phyloP scores from a whole-genome alignment of 2,329 filamentous ascomycete genomes.

The Aurifilum marmelostoma region DNA sequence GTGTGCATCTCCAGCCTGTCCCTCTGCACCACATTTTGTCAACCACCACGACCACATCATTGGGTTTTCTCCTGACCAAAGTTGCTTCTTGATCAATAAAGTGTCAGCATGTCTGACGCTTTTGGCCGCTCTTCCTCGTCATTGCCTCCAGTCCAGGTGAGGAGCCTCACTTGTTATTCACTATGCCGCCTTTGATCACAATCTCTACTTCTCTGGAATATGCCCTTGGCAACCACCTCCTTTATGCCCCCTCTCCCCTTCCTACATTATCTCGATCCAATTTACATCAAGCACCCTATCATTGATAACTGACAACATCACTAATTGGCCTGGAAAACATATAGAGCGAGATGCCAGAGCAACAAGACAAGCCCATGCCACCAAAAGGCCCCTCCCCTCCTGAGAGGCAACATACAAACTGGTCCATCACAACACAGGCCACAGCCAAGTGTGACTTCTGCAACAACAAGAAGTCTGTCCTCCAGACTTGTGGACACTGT shows the following conservation, averaged over 20 bases:
- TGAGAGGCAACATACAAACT: not conserved
- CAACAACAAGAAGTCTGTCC: slow-evolving; percentile 3
- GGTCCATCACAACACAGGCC: slow-evolving; percentile 6
- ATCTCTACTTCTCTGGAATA: not conserved
- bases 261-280: not conserved
- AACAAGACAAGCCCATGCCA: not conserved
- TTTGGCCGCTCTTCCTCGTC: not conserved
- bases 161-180: not conserved
- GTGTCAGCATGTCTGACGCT: not conserved
- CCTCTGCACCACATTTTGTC: not conserved
- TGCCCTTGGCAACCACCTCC: too few species aligned
- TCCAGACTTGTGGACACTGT: not conserved
- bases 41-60: not conserved
- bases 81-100: not conserved
- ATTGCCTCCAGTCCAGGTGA: not conserved
- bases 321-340: not conserved
- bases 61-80: not conserved
- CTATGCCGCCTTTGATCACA: not conserved
- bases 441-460: slow-evolving; percentile 16
- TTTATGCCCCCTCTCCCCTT: not conserved
- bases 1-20: not conserved
- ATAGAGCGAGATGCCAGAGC: not conserved
- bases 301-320: not conserved
- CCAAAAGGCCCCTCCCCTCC: not conserved
- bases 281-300: not conserved